Conservation (phyloP, 2,329 filamentous ascomycete species). For the Arachnopeziza araneosa region DNA sequence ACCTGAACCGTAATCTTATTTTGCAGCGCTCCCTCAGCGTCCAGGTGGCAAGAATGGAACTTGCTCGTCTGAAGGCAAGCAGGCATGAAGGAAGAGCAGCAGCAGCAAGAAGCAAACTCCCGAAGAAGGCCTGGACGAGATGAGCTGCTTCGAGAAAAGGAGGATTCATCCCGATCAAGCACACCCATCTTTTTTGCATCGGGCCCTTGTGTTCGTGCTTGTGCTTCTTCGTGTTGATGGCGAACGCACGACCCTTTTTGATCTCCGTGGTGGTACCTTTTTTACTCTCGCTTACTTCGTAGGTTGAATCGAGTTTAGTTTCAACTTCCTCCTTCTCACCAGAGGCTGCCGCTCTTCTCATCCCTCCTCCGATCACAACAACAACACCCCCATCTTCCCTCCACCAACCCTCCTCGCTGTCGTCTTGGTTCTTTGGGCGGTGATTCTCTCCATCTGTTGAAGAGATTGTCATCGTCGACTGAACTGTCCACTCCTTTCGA, state of each 20-base stretch:
- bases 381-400: not conserved
- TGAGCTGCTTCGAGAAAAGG: too few relatives aligned
- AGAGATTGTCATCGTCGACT: constrained; percentile 1
- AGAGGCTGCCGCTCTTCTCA: not conserved
- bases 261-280: not conserved
- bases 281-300: not conserved
- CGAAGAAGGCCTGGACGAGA: too few relatives aligned
- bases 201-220: too few relatives aligned
- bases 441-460: not conserved
- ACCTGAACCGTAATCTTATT: not conserved
- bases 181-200: too few relatives aligned
- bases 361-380: not conserved
- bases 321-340: not conserved
- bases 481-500: constrained; percentile 6
- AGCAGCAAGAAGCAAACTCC: not conserved
- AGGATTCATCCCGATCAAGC: too few relatives aligned
- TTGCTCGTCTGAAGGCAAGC: not conserved
- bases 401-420: not conserved
- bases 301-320: not conserved
- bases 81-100: not conserved
- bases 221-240: not conserved
- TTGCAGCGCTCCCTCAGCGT: not conserved
- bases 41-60: not conserved
- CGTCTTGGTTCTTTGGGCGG: constrained; percentile 1
- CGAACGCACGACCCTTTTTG: not conserved